phyloP scores from a whole-genome alignment of 2,329 filamentous ascomycete genomes.

The Thyridium curvatum region DNA sequence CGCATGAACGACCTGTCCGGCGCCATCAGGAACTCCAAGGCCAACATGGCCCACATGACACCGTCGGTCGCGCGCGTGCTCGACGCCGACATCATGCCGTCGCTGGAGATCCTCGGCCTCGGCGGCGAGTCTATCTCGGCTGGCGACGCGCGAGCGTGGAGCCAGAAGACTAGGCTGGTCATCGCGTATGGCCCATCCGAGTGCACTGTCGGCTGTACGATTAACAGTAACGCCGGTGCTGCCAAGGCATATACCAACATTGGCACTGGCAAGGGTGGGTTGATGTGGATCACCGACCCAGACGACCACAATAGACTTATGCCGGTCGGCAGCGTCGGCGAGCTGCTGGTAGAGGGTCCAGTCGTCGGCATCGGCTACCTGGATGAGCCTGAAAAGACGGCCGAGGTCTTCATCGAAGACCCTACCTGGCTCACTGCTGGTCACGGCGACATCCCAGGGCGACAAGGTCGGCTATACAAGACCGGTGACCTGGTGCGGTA shows the following conservation, averaged over 20 bases:
- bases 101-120: constrained; percentile 37
- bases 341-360: constrained; percentile 34
- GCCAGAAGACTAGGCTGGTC: constrained; percentile 34
- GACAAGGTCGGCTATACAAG: constrained; percentile 17
- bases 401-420: constrained; percentile 2
- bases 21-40: constrained; percentile 10
- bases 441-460: neutral
- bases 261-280: constrained; percentile 4
- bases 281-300: constrained; percentile 7
- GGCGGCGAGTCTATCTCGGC: constrained; percentile 48
- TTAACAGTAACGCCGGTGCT: constrained; percentile 15
- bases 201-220: constrained; percentile 37
- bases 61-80: constrained; percentile 12
- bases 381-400: constrained; percentile 14
- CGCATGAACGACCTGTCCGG: constrained; percentile 25
- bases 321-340: constrained; percentile 22
- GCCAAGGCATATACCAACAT: constrained; percentile 15
- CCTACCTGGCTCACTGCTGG: constrained; percentile 1
- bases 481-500: constrained; percentile 33
- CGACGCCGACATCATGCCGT: constrained; percentile 31
- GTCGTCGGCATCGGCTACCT: constrained; percentile 44
- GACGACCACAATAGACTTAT: constrained; percentile 17
- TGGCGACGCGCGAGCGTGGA: constrained; percentile 40
- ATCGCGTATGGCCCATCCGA: constrained; percentile 49
- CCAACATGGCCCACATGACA: constrained; percentile 13